phyloP scores from a whole-genome alignment of 257 asterid genomes.

The Penstemon eatonii region DNA sequence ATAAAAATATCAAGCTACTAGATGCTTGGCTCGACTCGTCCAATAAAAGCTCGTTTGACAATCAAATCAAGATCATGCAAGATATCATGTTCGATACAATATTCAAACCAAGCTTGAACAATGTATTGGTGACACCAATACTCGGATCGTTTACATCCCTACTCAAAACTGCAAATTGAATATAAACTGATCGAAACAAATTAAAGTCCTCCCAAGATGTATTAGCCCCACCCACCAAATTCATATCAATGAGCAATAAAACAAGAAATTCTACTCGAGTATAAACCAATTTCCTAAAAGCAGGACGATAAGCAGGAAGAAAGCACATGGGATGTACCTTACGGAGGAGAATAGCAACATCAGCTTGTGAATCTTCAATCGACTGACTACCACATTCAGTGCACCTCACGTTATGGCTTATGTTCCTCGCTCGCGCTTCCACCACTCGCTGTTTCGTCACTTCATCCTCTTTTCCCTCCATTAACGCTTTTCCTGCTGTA shows the following conservation, averaged over 20 bases:
- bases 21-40: no score
- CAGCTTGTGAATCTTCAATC: constrained; percentile 96
- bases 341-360: constrained; percentile 81
- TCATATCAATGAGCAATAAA: constrained; percentile 1
- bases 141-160: no score
- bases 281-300: not conserved
- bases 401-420: constrained; percentile 94
- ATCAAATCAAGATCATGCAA: no score
- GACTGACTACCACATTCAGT: constrained; percentile 98
- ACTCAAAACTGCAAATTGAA: no score
- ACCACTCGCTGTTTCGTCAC: constrained; percentile 62
- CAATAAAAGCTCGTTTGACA: no score
- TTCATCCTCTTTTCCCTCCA: constrained; percentile 60
- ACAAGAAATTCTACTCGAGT: constrained; percentile 10
- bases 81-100: no score
- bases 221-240: constrained; percentile 10
- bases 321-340: constrained; percentile 45
- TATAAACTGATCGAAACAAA: constrained; percentile 1
- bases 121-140: no score
- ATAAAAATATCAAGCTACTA: no score
- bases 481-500: constrained; percentile 27
- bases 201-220: not conserved
- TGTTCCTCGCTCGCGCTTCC: constrained; percentile 87
- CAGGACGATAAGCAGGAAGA: not conserved
- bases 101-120: no score